A percentile compares a stretch with the other conserved stretches of the same genome.
Conservation (phyloP, 2,329 filamentous ascomycete species). For the Cercospora brassicicola region DNA sequence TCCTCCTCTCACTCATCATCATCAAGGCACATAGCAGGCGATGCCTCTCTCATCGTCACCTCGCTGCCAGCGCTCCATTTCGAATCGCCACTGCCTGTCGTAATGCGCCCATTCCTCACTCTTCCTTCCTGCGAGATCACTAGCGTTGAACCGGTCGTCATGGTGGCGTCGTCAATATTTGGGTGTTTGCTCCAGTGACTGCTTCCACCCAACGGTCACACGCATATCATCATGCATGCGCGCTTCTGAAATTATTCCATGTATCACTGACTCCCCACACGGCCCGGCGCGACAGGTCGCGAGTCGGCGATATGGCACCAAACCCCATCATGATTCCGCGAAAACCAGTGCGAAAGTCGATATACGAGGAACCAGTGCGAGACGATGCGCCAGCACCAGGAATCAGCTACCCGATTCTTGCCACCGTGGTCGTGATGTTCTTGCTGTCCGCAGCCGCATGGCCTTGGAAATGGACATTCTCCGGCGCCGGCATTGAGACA, state of each 20-base stretch:
- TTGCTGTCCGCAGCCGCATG: conserved; percentile 25
- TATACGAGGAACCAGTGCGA: conserved; percentile 8
- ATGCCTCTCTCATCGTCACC: not conserved
- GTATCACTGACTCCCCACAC: not conserved
- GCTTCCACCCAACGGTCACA: not conserved
- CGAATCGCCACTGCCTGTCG: not conserved
- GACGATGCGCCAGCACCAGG: conserved; percentile 9
- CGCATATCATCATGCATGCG: not conserved
- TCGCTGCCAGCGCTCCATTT: not conserved
- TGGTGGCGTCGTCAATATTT: conserved; percentile 8
- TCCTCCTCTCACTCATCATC: not conserved
- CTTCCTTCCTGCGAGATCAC: not conserved
- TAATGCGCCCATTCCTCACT: not conserved
- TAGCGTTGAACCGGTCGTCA: conserved; percentile 9
- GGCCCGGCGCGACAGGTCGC: not conserved
- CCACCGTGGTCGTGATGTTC: conserved; percentile 19
- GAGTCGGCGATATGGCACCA: conserved; percentile 18
- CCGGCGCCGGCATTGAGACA: conserved; percentile 34
- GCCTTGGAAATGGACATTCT: conserved; percentile 31
- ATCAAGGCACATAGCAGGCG: not conserved
- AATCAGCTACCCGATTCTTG: conserved; percentile 14
- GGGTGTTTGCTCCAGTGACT: conserved; percentile 2
- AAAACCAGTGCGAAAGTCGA: conserved; percentile 19
- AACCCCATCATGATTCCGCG: conserved; percentile 25
- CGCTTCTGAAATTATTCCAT: not conserved